Evolutionary conservation across 192 early-diverging fungal species (phyloP).

Genomic region (Diversispora epigaea): DNA sequence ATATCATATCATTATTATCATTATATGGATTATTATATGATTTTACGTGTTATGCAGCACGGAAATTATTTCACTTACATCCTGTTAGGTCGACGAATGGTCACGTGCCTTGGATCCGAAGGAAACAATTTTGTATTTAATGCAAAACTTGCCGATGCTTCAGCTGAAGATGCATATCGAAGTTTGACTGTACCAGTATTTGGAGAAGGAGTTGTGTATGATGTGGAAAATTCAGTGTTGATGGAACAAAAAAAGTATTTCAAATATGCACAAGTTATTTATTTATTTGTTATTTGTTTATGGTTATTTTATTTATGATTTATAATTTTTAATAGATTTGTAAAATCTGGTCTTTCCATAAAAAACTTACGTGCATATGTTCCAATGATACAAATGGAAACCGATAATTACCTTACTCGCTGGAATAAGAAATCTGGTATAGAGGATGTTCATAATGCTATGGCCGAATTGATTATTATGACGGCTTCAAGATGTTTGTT

Average conservation of each 20-base stretch:
- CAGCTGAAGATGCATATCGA: constrained; percentile 92
- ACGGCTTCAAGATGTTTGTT: constrained; percentile 93
- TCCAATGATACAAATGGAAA: constrained; percentile 83
- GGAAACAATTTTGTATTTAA: constrained; percentile 99
- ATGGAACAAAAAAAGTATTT: constrained; percentile 96
- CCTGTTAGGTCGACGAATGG: constrained; percentile 90
- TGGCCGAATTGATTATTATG: constrained; percentile 88
- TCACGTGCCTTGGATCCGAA: constrained; percentile 82
- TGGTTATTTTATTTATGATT: background rate
- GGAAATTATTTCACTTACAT: constrained; percentile 92
- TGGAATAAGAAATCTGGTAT: constrained; percentile 57
- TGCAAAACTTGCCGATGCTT: constrained; percentile 78
- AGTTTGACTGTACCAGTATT: constrained; percentile 93
- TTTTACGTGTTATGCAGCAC: constrained; percentile 43
- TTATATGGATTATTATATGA: background rate
- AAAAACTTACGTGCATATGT: constrained; percentile 87
- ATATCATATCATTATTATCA: background rate
- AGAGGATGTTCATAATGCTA: constrained; percentile 74
- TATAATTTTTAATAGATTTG: constrained; percentile 62
- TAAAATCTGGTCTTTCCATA: constrained; percentile 87
- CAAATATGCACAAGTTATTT: background rate
- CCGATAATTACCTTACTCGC: constrained; percentile 71
- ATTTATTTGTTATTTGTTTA: background rate
- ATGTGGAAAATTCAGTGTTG: constrained; percentile 84
- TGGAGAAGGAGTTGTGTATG: constrained; percentile 94